Conservation (phyloP, 495 filamentous ascomycete genomes). For the Sporormia fimetaria region DNA sequence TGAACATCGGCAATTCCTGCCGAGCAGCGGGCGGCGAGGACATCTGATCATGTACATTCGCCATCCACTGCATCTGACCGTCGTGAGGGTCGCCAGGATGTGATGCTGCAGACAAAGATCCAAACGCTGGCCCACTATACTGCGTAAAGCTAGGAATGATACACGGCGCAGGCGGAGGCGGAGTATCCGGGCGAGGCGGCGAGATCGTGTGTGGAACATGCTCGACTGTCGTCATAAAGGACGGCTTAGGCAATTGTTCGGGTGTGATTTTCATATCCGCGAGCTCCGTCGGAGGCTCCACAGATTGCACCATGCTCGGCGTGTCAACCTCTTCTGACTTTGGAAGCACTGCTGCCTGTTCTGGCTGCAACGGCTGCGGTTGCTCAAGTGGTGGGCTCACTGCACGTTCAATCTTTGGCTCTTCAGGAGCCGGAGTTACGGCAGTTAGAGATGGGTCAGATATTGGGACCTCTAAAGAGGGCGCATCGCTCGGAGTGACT, state of each 20-base stretch:
- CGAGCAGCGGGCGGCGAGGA: no score
- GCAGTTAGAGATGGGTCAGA: not conserved
- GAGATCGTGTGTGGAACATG: constrained; percentile 9
- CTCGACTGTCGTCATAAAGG: constrained; percentile 10
- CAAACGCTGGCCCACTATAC: constrained; percentile 2
- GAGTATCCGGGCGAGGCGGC: constrained; percentile 22
- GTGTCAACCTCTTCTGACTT: no score
- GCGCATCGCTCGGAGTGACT: not conserved
- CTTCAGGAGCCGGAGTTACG: no score
- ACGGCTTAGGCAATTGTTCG: constrained; percentile 19
- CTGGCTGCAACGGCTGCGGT: constrained; percentile 17
- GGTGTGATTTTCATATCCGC: constrained; percentile 16
- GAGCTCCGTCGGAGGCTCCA: constrained; percentile 14
- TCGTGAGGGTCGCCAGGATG: not conserved
- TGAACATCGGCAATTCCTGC: constrained; percentile 15
- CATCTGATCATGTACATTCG: no score
- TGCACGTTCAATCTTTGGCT: constrained; percentile 4
- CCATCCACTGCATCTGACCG: constrained; percentile 21
- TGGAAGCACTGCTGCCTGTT: not conserved
- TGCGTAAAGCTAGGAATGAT: constrained; percentile 12
- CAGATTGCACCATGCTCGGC: no score
- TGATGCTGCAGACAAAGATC: not conserved
- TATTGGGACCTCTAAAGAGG: constrained; percentile 1
- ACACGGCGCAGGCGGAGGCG: constrained; percentile 21
- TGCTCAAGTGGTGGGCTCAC: constrained; percentile 10